Evolutionary conservation across 148 eudicot species (phyloP).

Genomic region (Nepenthes gracilis): DNA sequence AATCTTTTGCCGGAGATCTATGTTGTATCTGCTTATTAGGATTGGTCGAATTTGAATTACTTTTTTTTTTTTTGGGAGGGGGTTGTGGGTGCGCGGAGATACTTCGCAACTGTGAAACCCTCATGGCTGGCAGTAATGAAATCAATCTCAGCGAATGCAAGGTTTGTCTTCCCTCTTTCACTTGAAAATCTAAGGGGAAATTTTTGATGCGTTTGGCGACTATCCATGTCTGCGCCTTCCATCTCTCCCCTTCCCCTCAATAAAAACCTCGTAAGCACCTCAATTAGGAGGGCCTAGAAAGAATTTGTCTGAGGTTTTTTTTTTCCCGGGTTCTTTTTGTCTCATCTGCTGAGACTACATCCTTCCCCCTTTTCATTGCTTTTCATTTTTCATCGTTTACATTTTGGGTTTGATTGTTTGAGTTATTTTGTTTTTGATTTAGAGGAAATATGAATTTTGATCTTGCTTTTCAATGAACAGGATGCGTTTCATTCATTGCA

Average conservation of each 20-base stretch:
- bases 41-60: neutral
- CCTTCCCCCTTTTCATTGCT: too few relatives aligned
- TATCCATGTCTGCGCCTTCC: neutral
- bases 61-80: neutral
- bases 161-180: slow-evolving; percentile 16
- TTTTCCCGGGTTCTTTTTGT: too few relatives aligned
- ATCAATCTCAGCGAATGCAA: slow-evolving; percentile 35
- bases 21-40: neutral
- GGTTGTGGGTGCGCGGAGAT: neutral
- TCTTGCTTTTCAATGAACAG: too few relatives aligned
- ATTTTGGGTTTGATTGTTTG: too few relatives aligned
- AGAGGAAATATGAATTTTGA: too few relatives aligned
- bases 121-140: slow-evolving; percentile 50
- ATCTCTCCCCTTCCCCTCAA: neutral
- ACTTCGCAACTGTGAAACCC: neutral
- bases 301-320: too few relatives aligned
- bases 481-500: too few relatives aligned
- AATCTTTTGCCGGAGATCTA: too few relatives aligned
- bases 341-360: too few relatives aligned
- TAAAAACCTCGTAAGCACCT: neutral
- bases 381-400: too few relatives aligned
- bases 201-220: neutral
- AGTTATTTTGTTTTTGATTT: too few relatives aligned
- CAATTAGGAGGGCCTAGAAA: too few relatives aligned
- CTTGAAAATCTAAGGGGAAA: neutral